phyloP scores from a whole-genome alignment of 1,284 basidiomycete species.

The Leccinum pachyderme region DNA sequence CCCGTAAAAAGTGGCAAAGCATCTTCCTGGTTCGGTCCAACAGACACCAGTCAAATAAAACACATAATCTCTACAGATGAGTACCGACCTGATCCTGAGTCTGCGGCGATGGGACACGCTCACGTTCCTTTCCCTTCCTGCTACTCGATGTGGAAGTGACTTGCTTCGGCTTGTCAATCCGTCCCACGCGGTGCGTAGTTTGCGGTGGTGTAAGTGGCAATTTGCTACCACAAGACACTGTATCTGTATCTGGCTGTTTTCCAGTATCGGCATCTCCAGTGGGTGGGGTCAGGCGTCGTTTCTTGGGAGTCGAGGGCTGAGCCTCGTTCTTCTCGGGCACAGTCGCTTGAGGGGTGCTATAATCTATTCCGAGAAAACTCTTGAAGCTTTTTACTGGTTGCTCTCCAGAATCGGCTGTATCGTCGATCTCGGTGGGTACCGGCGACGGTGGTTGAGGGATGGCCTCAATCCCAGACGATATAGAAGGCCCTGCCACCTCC shows the following conservation, averaged over 20 bases:
- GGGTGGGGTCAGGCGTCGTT: constrained; percentile 15
- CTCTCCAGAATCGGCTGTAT: constrained; percentile 19
- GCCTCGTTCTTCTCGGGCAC: constrained; percentile 8
- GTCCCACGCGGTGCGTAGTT: constrained; percentile 3
- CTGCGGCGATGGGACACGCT: constrained; percentile 1
- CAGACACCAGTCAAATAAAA: not conserved
- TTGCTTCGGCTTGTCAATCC: not conserved
- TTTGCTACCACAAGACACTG: not conserved
- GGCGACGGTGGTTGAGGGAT: constrained; percentile 27
- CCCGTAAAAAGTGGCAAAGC: constrained; percentile 21
- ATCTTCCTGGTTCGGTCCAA: constrained; percentile 2
- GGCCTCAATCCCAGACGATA: not conserved
- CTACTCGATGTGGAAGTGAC: constrained; percentile 2
- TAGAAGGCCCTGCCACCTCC: constrained; percentile 4
- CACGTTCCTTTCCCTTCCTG: constrained; percentile 27
- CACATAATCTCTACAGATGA: not conserved
- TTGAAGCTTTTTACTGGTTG: constrained; percentile 16
- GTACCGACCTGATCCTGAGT: constrained; percentile 15
- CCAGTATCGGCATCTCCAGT: not conserved
- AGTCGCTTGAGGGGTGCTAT: constrained; percentile 11
- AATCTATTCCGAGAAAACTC: constrained; percentile 25
- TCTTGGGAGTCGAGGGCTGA: constrained; percentile 27
- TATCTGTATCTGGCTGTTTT: not conserved
- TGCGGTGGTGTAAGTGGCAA: constrained; percentile 23
- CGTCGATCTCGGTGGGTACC: constrained; percentile 25